These are phyloP conservation scores for Fusarium temperatum DNA, from an alignment of 2,329 filamentous ascomycete genomes.

Conservation along the genomic window DNA sequence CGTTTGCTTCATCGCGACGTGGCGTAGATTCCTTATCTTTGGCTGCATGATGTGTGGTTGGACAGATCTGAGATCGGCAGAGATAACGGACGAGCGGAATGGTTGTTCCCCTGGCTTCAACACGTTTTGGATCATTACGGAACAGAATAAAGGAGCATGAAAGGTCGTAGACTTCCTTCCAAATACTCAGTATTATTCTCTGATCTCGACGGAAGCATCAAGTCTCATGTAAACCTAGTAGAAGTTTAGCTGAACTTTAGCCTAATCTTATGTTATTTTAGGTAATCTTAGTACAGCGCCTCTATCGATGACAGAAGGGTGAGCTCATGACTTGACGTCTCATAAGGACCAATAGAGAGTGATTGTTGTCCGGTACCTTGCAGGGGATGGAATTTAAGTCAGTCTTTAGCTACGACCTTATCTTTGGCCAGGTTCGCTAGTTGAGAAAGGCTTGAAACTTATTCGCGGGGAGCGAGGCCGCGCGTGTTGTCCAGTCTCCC, in stretches of 20 bases:
- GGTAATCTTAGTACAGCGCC: not conserved
- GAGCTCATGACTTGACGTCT: not conserved
- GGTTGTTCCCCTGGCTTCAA: not conserved
- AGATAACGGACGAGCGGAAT: slow-evolving; percentile 24
- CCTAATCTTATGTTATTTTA: not conserved
- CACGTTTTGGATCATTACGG: rapidly evolving
- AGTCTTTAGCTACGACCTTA: slow-evolving; percentile 1
- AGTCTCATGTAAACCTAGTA: not conserved
- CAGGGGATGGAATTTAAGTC: not conserved
- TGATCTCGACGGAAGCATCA: not conserved
- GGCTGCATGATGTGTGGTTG: not conserved
- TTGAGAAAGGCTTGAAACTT: not conserved
- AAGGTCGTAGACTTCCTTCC: not conserved
- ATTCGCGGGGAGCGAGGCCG: not conserved
- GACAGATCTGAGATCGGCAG: not conserved
- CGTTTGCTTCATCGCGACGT: not conserved
- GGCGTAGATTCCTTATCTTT: slow-evolving; percentile 27
- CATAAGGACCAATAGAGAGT: not conserved
- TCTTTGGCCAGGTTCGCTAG: not conserved
- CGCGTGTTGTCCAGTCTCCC: not conserved
- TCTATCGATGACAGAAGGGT: not conserved
- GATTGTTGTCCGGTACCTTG: not conserved
- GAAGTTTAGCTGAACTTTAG: not conserved
- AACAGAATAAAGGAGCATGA: not conserved
- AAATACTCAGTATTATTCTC: not conserved